Base-by-base conservation (phyloP, 1,284 basidiomycete species). In the Sanghuangporus sanghuang region DNA sequence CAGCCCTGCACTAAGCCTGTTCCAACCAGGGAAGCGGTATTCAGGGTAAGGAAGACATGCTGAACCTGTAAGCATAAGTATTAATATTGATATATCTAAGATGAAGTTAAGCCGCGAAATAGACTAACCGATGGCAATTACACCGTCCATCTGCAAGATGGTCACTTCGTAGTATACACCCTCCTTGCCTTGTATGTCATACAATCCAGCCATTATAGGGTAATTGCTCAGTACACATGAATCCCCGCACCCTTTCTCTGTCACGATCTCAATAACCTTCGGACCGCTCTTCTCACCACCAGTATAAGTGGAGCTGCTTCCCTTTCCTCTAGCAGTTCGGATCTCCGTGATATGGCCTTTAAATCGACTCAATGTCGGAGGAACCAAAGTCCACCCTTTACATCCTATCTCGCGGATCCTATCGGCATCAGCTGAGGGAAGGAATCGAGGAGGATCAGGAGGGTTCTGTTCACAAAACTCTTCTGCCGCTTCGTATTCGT, bases 21-120 rank as follows among this genome's bases (percentile, higher is more conserved):
- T 85, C 87, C 87, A 89, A 0, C 87, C 87, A n/a, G 87, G 87
- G 46, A 87, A 77, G 23, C 87, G 80, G 75, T 81, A 86, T 0
- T 74, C 72, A 3, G 87, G 87, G 67, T 88, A 88, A 4, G 87
- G 87, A 14, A 77, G 76, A 68, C 85, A 87, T n/a, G 85, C 76
- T 6, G 82, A 85, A 5, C 87, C 87, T 89, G 39, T 35, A 11
- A 11, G 48, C 14, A 11, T 21, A 32, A 23, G 14, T 27, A 50
- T 27, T 7, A 39, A 18, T 44, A 38, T 35, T 38, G 21, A 23
- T 23, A 23, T 4, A 44, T 16, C n/a, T 42, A 8, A 21, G 55
- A 12, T 11, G 55, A 38, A 42, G 16, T 18, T 57, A 6, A 12
- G 59, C 27, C 14, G 48, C 32, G 35, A 40, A 27, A 14, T 49